Evolutionary conservation across 176 grass and related monocot species (phyloP).

Genomic region (Zea luxurians): DNA sequence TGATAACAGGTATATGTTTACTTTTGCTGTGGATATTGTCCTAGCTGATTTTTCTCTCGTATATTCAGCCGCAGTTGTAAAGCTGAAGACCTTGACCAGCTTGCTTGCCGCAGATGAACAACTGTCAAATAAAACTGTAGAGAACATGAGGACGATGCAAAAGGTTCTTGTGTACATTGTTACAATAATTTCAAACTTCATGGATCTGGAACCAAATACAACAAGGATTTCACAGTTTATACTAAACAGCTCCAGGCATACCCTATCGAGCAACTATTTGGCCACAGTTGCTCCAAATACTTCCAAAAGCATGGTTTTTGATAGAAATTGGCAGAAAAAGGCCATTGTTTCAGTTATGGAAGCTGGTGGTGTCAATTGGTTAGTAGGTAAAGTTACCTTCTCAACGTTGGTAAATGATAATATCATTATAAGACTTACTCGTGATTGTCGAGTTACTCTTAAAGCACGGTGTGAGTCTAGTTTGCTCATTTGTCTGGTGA

Average conservation of each 20-base stretch:
- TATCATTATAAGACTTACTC: conserved; percentile 18
- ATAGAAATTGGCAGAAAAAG: conserved; percentile 81
- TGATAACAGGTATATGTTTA: conserved; percentile 29
- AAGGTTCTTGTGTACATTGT: conserved; percentile 82
- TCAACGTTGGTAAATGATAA: conserved; percentile 1
- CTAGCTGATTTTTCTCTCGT: conserved; percentile 40
- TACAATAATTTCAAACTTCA: conserved; percentile 87
- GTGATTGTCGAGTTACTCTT: conserved; percentile 19
- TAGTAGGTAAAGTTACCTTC: conserved; percentile 84
- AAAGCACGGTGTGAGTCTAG: background rate
- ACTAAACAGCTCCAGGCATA: conserved; percentile 36
- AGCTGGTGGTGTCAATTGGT: conserved; percentile 98
- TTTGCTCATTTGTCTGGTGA: conserved; percentile 30
- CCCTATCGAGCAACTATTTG: conserved; percentile 43
- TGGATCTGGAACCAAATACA: conserved; percentile 63
- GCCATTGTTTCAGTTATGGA: conserved; percentile 96
- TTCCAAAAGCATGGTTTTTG: conserved; percentile 45
- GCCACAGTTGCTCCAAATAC: conserved; percentile 35
- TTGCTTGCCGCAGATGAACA: conserved; percentile 78
- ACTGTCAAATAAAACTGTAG: conserved; percentile 62
- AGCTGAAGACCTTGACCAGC: conserved; percentile 90
- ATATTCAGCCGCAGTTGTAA: conserved; percentile 82
- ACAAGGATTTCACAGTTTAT: conserved; percentile 43
- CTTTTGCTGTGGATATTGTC: conserved; percentile 30
- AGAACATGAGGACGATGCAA: conserved; percentile 78